Conservation (phyloP, 2,329 filamentous ascomycete species). For the Fusarium tanahbumbuense region DNA sequence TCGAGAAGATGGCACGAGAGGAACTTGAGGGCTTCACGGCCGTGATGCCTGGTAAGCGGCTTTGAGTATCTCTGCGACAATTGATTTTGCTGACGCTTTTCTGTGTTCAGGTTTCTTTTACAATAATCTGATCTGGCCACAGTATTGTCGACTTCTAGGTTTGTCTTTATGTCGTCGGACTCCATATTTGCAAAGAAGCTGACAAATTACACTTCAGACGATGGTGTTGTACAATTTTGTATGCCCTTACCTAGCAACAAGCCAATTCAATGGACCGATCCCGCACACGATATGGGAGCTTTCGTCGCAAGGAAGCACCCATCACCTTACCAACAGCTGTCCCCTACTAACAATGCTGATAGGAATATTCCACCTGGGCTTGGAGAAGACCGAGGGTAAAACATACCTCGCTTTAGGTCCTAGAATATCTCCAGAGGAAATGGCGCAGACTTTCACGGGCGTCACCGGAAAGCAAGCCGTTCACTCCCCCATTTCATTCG, state of each 20-base stretch:
- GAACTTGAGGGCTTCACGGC: background rate
- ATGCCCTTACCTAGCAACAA: background rate
- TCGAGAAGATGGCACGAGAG: background rate
- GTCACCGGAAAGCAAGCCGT: background rate
- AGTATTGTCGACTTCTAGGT: background rate
- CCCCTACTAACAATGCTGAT: background rate
- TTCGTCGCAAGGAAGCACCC: background rate
- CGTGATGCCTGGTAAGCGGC: background rate
- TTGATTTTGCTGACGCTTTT: background rate
- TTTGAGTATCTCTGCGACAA: too few species aligned
- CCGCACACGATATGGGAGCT: background rate
- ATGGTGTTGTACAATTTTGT: background rate
- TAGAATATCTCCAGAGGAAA: background rate
- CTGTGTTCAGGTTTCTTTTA: background rate
- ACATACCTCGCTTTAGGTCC: constrained; percentile 1
- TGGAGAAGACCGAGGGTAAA: background rate
- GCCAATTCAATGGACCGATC: background rate
- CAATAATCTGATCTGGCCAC: background rate
- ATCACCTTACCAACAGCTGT: accelerated
- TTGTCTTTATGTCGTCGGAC: background rate
- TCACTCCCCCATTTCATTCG: background rate
- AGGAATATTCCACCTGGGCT: background rate
- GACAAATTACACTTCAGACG: background rate
- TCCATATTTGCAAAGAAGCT: background rate
- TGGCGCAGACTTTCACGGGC: background rate